These are phyloP conservation scores for Piper betle DNA, from an alignment of 164 flowering plant genomes.

Conservation along the genomic window DNA sequence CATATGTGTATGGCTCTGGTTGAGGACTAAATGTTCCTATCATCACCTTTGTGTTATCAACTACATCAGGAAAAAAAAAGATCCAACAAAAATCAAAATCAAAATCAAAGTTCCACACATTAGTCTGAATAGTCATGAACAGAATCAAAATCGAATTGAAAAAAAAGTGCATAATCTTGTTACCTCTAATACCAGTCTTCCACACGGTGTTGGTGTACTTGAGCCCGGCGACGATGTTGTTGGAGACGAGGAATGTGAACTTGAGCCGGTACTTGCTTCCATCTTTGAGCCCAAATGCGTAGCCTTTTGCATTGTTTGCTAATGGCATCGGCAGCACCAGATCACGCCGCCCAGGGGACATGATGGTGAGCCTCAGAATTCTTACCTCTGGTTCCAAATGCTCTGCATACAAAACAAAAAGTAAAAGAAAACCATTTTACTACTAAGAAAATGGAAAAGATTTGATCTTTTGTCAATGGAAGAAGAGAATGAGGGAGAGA, in stretches of 20 bases:
- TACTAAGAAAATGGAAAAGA: neutral
- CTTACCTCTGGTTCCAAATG: constrained; percentile 32
- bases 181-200: constrained; percentile 46
- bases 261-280: constrained; percentile 33
- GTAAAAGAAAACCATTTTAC: neutral
- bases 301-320: constrained; percentile 17
- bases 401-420: constrained; percentile 8
- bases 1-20: constrained; percentile 32
- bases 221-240: constrained; percentile 44
- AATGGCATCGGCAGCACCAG: constrained; percentile 31
- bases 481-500: neutral
- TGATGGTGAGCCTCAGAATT: constrained; percentile 32
- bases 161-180: neutral
- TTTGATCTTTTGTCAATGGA: neutral
- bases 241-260: constrained; percentile 31
- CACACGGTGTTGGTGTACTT: constrained; percentile 41
- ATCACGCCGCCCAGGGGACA: constrained; percentile 22
- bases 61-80: constrained; percentile 13
- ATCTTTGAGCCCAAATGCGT: constrained; percentile 34
- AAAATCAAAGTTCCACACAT: neutral
- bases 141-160: neutral
- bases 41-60: constrained; percentile 35
- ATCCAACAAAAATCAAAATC: neutral
- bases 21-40: constrained; percentile 53
- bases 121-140: no score